Base-by-base conservation (phyloP, 495 filamentous ascomycete species). In the Penicillium salamii region DNA sequence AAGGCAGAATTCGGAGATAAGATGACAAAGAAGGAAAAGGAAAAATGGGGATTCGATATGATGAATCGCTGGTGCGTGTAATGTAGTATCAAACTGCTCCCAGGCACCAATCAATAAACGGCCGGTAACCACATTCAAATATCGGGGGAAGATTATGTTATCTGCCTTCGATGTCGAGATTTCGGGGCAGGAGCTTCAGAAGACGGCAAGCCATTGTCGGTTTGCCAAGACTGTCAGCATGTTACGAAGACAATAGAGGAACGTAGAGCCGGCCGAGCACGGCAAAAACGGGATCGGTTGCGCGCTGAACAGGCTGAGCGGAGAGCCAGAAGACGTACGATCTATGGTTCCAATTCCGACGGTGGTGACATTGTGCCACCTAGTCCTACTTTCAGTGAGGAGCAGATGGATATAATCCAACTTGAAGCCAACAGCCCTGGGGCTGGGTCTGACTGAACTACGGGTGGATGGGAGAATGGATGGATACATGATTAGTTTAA, bases 341-440 rank as follows among this genome's bases (percentile, higher is more conserved):
- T 50, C 5, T 34, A 23, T 26, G 26, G 15, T 15, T 50, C 39
- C 15, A 39, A 13, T 21, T 42, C 39, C 18, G 38, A 43, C 19
- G 43, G 38, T 29, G 48, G 43, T 24, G 48, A 50, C 1, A 18
- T 24, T 21, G 13, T 51, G 0, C 35, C 40, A 11, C 49, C 49
- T 20, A 51, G 49, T 38, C 49, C 49, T 26, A 43, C 49, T 4
- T 37, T 13, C 7, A 44, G 39, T 44, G 49, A 51, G 13, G 21
- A 37, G 20, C 15, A 44, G n/a, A 51, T 51, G 49, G 38, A 51
- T 7, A 44, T 51, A 40, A 28, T 51, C 19, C 49, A 51, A 20
- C 18, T 29, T 15, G 49, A 51, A 28, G 49, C 49, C 19, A 37
- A 37, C 35, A 37, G 35, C 15, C 35, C 35, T 37, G 35, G 35